Base-by-base conservation (phyloP, 2,329 filamentous ascomycete genomes). In the Ophiostoma piceae region DNA sequence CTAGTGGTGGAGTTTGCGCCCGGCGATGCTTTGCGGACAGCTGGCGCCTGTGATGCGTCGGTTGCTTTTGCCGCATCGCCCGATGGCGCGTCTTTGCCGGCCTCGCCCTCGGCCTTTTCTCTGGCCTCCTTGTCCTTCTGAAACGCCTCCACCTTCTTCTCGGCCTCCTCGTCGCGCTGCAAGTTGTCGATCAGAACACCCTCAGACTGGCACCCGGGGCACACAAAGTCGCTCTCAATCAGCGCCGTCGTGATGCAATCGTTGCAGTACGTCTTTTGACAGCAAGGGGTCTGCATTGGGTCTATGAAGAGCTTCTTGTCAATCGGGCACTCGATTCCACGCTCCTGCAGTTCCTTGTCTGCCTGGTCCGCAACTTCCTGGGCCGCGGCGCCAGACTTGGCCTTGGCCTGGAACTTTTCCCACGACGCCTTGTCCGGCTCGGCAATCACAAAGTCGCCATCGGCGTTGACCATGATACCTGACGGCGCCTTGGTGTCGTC, bases 231-330 rank as follows among this genome's bases (percentile, higher is more conserved):
- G 87, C 91, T 95, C 84, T 98, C 94, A 82, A 97, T 94, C 81
- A 99, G 89, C 81, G 94, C 92, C 87, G 97, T 97, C 79, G 95
- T 96, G 82, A 99, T 97, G 90, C 95, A 99, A 80, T 97, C 93
- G 87, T 95, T 95, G 86, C 95, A 99, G 85, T 96, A 99, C 78
- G 94, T 97, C 87, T 91, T 96, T 83, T 91, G 88, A 85, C 95
- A 99, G 87, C 95, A 99, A 75, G 95, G 94, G 78, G 95, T 98
- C 87, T 97, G 96, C 86, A 96, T 95, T 86, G 95, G 94, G 80
- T 97, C 92, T 88, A 96, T 90, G 83, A 98, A 97, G 87, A 97
- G 90, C 81, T 92, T 94, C 82, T 96, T 96, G 88, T 98, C 95
- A 85, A 98, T 91, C 74, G 93, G 87, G 84, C 95, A 99, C 80